Base-by-base conservation (phyloP, 2,329 filamentous ascomycete species). In the Ascochyta fabae region DNA sequence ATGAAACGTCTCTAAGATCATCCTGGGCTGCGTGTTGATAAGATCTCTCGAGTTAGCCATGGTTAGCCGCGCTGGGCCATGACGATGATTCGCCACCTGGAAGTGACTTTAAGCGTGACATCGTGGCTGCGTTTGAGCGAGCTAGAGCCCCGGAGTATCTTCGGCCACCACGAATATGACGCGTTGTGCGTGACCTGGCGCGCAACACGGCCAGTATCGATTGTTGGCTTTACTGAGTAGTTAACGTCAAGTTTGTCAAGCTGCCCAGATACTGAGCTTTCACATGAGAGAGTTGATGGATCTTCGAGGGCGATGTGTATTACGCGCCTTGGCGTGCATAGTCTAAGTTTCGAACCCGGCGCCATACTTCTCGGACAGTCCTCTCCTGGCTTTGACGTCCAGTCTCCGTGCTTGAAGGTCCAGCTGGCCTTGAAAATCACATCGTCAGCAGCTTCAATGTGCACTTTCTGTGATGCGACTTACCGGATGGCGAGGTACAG, bases 291-390 rank as follows among this genome's bases (percentile, higher is more conserved):
- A 15, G 26, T 26, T 76, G 72, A 48, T 80, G 13, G 80, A 59
- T 68, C 71, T 34, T 40, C 22, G 33, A 29, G 19, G 24, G 24
- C 15, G 26, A 12, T 34, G 9, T 36, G 22, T n/a, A 41, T 48
- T 59, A 85, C 47, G 78, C 82, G 1, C 87, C 87, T 1, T 88
- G 89, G 19, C 89, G 80, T 23, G 78, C 77, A 69, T 92, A 92
- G 64, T 91, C 86, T 50, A 92, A 74, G 12, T 80, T 76, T 46
- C 83, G 78, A 6, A 91, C 89, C 31, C 89, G 80, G 61, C 82
- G 83, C 89, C 90, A 92, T 1, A 90, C 86, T 66, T 91, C 88
- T 39, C 88, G 79, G 2, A 91, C 87, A 0, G 87, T 84, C 55
- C 89, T 79, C 63, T 91, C 88, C 65, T 92, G 90, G 8, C 83